Base-by-base conservation (phyloP, 192 early-diverging fungal genomes). In the Coemansia erecta region DNA sequence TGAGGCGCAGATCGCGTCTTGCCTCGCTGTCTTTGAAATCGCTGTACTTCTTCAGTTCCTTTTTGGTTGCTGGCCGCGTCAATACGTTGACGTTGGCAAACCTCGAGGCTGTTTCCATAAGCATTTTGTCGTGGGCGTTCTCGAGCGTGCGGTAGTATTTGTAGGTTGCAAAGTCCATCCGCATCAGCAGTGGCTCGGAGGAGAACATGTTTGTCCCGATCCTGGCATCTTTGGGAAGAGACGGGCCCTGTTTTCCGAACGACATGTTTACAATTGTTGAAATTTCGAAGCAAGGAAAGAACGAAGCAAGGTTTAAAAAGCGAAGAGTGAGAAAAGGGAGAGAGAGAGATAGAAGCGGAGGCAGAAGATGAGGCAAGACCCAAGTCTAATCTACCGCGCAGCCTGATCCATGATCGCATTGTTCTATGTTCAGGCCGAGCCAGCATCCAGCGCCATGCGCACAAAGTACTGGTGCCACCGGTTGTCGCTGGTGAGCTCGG, bases 391-490 rank as follows among this genome's bases (percentile, higher is more conserved):
- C 22, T 14, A 53, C 2, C 26, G 50, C 22, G 7, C 28, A 31
- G n/a, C 47, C 4, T 22, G 47, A 12, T 18, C 22, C 47, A 49
- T 49, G 47, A 49, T 7, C 28, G 28, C 28, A 31, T 31, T 31
- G 28, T 31, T 31, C 28, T 5, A 31, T 5, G n/a, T 23, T 23
- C 47, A 49, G n/a, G 22, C 22, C n/a, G 15, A 8, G 24, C 24
- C 47, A 49, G 22, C 43, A 19, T 49, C 43, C 5, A 62, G 53
- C 0, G 77, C 77, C 77, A 79, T 79, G 44, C 62, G 66, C 22
- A 79, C 72, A 90, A 97, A 98, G 77, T 87, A 95, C 52, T 73
- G 71, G 70, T 98, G 97, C 80, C 95, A 88, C 21, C 94, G 73
- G 62, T 83, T 83, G 72, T 99, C 97, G 13, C 65, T 60, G 7